Base-by-base conservation (phyloP, 257 asterid genomes). In the Jasminum sambac region DNA sequence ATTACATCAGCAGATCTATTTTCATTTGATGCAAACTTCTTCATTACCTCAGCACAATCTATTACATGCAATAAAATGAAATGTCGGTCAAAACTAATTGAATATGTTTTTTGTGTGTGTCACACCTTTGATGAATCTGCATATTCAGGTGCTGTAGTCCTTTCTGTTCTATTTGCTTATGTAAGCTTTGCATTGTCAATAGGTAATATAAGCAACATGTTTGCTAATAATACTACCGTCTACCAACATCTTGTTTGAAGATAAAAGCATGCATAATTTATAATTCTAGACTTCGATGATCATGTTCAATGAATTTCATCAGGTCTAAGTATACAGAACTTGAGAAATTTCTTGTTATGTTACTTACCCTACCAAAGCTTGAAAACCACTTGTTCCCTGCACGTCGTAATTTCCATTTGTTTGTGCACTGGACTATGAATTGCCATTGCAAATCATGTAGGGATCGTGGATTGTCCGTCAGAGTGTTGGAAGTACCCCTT, bases 401-500 rank as follows among this genome's bases (percentile, higher is more conserved):
- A 44, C 30, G n/a, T 63, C 25, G 68, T 60, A 41, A 37, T 38
- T 46, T 17, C 36, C 37, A 73, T 58, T 17, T 7, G 17, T 26
- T 63, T 66, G 30, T 64, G 14, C 58, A 65, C 71, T 72, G 64
- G 43, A 69, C 61, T 64, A 5, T 36, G 24, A 23, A 39, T 62
- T 57, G 8, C 48, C 66, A 69, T 39, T 30, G 24, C 39, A 66
- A 61, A 80, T 72, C 72, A 42, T 74, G 76, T 70, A 95, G 99
- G 99, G 98, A 63, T 95, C 99, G 37, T 95, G 99, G 99, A 95
- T 95, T 82, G 99, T 95, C 65, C 99, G 98, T 16, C 99, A 95
- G 83, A 95, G 99, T 86, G 99, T 95, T 76, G 99, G 98, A 79
- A 91, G 98, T 85, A 84, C 95, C 68, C 99, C 99, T 44, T 95